Percentiles rank a stretch among this genome's conserved stretches.
phyloP scores from a whole-genome alignment of 768 basidiomycete species.

The Daedaleopsis nitida region DNA sequence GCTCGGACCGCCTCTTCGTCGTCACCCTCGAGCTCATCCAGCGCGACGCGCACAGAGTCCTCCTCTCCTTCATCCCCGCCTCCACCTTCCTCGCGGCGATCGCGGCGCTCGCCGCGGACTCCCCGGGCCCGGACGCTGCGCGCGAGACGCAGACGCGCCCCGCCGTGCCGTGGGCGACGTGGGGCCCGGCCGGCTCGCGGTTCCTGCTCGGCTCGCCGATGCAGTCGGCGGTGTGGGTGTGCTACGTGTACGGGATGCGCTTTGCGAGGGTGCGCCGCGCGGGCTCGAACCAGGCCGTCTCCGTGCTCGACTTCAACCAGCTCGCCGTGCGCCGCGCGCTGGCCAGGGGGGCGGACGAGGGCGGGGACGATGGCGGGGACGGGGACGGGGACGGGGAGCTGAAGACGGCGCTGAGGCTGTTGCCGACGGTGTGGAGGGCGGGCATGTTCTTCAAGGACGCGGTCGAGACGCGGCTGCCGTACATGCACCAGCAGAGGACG shows the following conservation, averaged over 20 bases:
- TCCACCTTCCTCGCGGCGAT: conserved; percentile 36
- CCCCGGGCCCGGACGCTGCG: conserved; percentile 16
- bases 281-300: conserved; percentile 27
- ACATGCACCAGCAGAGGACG: conserved; percentile 35
- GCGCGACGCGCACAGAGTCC: conserved; percentile 29
- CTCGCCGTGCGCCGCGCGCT: conserved; percentile 27
- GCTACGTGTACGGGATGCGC: conserved; percentile 54
- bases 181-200: conserved; percentile 53
- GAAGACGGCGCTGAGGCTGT: too few relatives aligned
- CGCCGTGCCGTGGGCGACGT: conserved; percentile 48
- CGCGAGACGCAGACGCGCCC: conserved; percentile 20
- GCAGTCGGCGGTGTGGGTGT: conserved; percentile 52
- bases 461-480: conserved; percentile 50
- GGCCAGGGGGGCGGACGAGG: conserved; percentile 1
- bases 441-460: conserved; percentile 12
- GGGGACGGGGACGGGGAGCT: too few relatives aligned
- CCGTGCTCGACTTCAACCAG: conserved; percentile 57
- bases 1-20: conserved; percentile 46
- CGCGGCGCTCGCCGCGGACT: conserved; percentile 24
- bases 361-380: neutral
- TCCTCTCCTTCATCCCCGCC: conserved; percentile 46
- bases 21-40: conserved; percentile 44
- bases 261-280: conserved; percentile 35
- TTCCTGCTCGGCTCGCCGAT: conserved; percentile 35
- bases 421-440: neutral